A percentile compares a stretch with the other conserved stretches of the same genome.
These are phyloP conservation scores for Chlorella sp. DNA, from an alignment of 139 green algal genomes.

Conservation along the genomic window DNA sequence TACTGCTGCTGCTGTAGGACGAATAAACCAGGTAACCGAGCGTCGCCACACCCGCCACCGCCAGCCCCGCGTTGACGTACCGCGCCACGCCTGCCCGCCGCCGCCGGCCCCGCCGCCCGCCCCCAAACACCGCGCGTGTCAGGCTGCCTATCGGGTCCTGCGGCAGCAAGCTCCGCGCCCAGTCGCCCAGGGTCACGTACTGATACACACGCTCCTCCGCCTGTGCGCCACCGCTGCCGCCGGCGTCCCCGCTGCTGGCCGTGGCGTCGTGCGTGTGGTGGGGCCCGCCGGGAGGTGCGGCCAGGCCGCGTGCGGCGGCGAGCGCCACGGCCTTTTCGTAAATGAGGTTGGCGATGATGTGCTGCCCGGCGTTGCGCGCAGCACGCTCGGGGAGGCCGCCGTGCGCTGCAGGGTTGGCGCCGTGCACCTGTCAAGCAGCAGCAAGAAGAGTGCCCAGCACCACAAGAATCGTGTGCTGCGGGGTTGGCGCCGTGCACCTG, in stretches of 20 bases:
- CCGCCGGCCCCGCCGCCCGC: too few species aligned
- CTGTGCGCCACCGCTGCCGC: too few species aligned
- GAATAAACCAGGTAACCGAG: not conserved
- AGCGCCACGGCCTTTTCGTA: not conserved
- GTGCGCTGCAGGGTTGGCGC: not conserved
- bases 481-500: constrained; percentile 6
- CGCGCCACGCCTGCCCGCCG: too few species aligned
- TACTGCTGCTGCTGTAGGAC: too few species aligned
- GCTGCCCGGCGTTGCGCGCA: not conserved
- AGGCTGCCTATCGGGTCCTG: too few species aligned
- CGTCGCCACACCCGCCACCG: not conserved
- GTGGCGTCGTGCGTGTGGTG: too few species aligned
- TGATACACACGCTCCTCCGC: not conserved
- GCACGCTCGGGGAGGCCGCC: not conserved
- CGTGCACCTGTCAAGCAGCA: constrained; percentile 6
- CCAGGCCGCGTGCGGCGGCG: too few species aligned
- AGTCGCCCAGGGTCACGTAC: constrained; percentile 7
- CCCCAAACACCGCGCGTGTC: not conserved
- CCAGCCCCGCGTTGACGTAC: not conserved
- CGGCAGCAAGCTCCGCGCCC: not conserved
- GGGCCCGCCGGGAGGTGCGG: too few species aligned
- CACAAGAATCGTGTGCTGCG: not conserved
- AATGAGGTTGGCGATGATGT: not conserved
- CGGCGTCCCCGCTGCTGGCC: too few species aligned
- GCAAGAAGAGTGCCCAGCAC: too few species aligned